A percentile compares a stretch with the other conserved stretches of the same genome.
phyloP scores from a whole-genome alignment of 2,329 filamentous ascomycete genomes.

The Cladophialophora yegresii region DNA sequence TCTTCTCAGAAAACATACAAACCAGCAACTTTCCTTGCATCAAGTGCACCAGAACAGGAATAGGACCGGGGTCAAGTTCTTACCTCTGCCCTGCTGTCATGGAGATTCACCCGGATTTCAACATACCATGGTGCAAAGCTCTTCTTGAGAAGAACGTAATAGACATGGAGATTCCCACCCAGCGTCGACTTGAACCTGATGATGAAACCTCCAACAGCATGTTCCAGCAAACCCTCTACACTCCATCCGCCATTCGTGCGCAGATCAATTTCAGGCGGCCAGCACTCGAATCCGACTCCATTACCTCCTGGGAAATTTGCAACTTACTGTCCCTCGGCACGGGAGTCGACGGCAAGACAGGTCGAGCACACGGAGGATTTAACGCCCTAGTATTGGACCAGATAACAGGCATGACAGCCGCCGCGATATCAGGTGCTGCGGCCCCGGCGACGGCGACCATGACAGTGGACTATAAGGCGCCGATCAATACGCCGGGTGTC shows the following conservation, averaged over 20 bases:
- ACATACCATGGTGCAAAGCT: conserved; percentile 15
- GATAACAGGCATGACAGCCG: conserved; percentile 20
- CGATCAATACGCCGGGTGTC: conserved; percentile 28
- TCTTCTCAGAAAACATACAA: not conserved
- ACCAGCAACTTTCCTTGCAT: not conserved
- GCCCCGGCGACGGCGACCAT: conserved; percentile 31
- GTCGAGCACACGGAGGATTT: conserved; percentile 30
- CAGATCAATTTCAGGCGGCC: conserved; percentile 25
- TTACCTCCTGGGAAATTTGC: conserved; percentile 22
- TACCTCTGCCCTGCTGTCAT: not conserved
- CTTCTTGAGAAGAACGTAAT: conserved; percentile 6
- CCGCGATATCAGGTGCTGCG: conserved; percentile 1
- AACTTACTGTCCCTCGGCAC: conserved; percentile 23
- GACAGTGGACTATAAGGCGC: conserved; percentile 30
- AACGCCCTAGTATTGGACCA: conserved; percentile 29
- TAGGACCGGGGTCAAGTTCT: no score
- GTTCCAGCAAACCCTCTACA: conserved; percentile 28
- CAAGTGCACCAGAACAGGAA: not conserved
- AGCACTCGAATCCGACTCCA: conserved; percentile 15
- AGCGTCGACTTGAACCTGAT: not conserved
- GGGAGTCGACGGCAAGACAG: conserved; percentile 26
- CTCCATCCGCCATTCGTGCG: conserved; percentile 18
- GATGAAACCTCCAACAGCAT: conserved; percentile 22
- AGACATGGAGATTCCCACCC: conserved; percentile 3
- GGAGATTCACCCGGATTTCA: conserved; percentile 10